These are phyloP conservation scores for Aspergillus funiculosus DNA, from an alignment of 495 filamentous ascomycete genomes.

Conservation along the genomic window DNA sequence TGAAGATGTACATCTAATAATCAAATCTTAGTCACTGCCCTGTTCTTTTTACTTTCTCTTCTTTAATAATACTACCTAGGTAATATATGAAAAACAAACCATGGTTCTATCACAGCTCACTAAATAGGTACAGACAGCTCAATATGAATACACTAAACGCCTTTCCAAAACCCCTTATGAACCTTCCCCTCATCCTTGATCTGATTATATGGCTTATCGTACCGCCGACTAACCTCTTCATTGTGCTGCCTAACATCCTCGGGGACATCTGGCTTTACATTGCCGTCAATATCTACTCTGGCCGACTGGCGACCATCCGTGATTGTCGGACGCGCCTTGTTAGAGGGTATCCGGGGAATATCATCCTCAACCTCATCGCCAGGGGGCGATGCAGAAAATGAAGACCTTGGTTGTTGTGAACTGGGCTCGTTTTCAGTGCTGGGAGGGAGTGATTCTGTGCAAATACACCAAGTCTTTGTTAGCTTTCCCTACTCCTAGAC, in stretches of 20 bases:
- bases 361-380: background rate
- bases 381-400: background rate
- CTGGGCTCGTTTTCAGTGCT: constrained; percentile 12
- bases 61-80: background rate
- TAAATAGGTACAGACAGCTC: no score
- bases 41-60: background rate
- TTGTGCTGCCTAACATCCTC: constrained; percentile 40
- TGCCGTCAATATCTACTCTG: constrained; percentile 29
- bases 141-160: no score
- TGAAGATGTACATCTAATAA: background rate
- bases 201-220: constrained; percentile 37
- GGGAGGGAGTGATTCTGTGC: constrained; percentile 22
- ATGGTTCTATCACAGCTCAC: no score
- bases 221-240: constrained; percentile 29
- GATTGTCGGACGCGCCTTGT: constrained; percentile 36
- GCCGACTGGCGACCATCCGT: constrained; percentile 28
- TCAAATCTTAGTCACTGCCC: background rate
- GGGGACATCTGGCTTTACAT: constrained; percentile 25
- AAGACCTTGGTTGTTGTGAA: background rate
- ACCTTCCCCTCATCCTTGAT: constrained; percentile 31
- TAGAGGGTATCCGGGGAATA: constrained; percentile 22
- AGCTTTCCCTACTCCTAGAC: background rate
- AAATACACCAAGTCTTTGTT: background rate
- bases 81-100: background rate
- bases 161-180: constrained; percentile 24